Conservation (phyloP, 331 rosid species). For the Acacia concinna region DNA sequence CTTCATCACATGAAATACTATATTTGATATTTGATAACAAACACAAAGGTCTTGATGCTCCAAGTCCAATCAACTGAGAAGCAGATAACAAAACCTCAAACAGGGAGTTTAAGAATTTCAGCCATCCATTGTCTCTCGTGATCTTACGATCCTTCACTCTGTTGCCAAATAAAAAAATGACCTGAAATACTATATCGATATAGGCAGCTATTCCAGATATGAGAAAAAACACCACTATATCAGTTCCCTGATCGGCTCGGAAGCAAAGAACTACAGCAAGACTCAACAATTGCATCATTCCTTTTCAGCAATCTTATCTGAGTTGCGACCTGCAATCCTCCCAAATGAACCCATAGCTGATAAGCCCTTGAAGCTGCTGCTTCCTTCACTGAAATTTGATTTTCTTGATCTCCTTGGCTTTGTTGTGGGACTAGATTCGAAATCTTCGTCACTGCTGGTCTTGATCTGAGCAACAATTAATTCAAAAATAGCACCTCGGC, state of each 20-base stretch:
- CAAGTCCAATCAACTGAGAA: constrained; percentile 17
- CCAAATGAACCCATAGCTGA: constrained; percentile 76
- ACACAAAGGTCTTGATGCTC: constrained; percentile 13
- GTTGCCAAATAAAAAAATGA: constrained; percentile 1
- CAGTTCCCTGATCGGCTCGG: constrained; percentile 8
- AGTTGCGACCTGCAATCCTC: constrained; percentile 56
- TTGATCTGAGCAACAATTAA: constrained; percentile 64
- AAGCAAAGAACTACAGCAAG: constrained; percentile 25
- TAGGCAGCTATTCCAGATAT: constrained; percentile 18
- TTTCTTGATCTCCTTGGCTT: constrained; percentile 77
- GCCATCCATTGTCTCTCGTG: constrained; percentile 24
- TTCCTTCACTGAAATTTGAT: constrained; percentile 86
- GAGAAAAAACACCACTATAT: constrained; percentile 16
- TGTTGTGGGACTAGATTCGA: constrained; percentile 55
- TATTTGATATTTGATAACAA: constrained; percentile 26
- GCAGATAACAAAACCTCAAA: constrained; percentile 28
- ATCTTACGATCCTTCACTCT: constrained; percentile 30
- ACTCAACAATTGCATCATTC: constrained; percentile 42
- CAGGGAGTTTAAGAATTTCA: constrained; percentile 14
- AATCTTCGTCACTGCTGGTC: constrained; percentile 46
- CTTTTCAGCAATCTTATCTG: constrained; percentile 59
- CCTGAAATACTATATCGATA: constrained; percentile 17
- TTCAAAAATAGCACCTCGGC: constrained; percentile 68
- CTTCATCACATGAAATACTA: constrained; percentile 27
- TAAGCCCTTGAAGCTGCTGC: constrained; percentile 88